These are phyloP conservation scores for Schoenoplectus tabernaemontani DNA, from an alignment of 202 grass and related monocot species.

Conservation along the genomic window DNA sequence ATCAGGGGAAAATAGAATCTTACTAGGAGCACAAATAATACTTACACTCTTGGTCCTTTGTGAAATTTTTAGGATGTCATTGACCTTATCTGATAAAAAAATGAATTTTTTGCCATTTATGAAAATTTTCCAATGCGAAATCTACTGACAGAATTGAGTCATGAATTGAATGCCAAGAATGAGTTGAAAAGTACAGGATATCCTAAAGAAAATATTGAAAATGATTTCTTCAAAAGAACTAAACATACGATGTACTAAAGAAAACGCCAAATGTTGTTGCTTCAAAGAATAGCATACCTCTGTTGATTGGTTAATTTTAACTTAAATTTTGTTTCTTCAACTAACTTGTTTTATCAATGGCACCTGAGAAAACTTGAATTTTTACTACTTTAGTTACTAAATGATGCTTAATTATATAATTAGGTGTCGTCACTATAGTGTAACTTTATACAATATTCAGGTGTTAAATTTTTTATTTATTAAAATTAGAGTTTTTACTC, in stretches of 20 bases:
- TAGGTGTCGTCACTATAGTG: neutral
- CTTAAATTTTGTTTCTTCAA: too few relatives aligned
- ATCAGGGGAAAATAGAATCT: too few relatives aligned
- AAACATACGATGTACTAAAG: neutral
- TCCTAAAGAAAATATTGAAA: neutral
- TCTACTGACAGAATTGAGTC: neutral
- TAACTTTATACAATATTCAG: too few relatives aligned
- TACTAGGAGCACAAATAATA: too few relatives aligned
- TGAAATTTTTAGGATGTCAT: too few relatives aligned
- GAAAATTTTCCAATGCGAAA: too few relatives aligned
- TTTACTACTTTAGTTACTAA: neutral
- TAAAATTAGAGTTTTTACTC: too few relatives aligned
- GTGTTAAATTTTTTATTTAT: too few relatives aligned
- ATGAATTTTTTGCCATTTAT: too few relatives aligned
- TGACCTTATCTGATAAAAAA: too few relatives aligned
- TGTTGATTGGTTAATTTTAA: neutral
- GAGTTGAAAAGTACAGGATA: neutral
- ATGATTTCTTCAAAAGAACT: neutral
- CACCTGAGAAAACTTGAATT: neutral
- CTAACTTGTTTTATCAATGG: neutral
- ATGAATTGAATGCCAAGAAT: conserved; percentile 1
- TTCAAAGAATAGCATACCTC: neutral
- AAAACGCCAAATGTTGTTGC: neutral
- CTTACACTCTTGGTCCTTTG: too few relatives aligned
- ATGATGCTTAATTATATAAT: neutral